Evolutionary conservation across 306 rosid species (phyloP), one percentile per base, ranked within the genome.

Genomic region (Quercus dentata): DNA sequence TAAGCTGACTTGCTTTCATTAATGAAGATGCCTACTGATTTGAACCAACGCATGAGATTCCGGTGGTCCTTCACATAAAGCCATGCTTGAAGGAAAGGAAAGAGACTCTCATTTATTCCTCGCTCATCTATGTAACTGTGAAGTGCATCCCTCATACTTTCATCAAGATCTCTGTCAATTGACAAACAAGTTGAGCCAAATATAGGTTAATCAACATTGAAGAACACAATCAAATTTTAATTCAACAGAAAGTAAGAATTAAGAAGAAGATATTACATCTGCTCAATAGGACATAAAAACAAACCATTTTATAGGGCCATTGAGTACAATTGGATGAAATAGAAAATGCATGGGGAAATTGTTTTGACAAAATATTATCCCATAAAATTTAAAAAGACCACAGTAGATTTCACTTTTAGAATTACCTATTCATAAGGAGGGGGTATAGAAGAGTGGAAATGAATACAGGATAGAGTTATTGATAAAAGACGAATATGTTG

Each of bases 21-120:
- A 72, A 94, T 77, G 83, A 92, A 90, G 77, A 82, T 51, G 31
- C 97, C 99, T 70, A 78, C 80, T 0, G 91, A 84, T 80, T 87
- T 92, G 85, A 92, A 91, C 99, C 99, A 95, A 12, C 87, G 94
- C 99, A 89, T 23, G 18, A 90, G 88, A 86, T 88, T 90, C 76
- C 99, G 87, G 79, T 91, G 97, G 31, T 95, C 96, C 88, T 91
- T 95, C 59, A 94, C 99, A 80, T 92, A 94, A 17, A 92, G 90
- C 99, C 99, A 94, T 20, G 97, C 97, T 80, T 85, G 97, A 81
- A 94, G 99, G 86, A 92, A 94, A 52, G 86, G 91, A 70, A 94
- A 94, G 81, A 92, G 99, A 70, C 79, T 80, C 76, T 92, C 97
- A 20, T 88, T 90, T 61, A 95, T 75, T 7, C 97, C 99, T 76